Evolutionary conservation across 2,329 filamentous ascomycete species (phyloP), one percentile per base, ranked within the genome.

Genomic region (Domatiomyces globalis): DNA sequence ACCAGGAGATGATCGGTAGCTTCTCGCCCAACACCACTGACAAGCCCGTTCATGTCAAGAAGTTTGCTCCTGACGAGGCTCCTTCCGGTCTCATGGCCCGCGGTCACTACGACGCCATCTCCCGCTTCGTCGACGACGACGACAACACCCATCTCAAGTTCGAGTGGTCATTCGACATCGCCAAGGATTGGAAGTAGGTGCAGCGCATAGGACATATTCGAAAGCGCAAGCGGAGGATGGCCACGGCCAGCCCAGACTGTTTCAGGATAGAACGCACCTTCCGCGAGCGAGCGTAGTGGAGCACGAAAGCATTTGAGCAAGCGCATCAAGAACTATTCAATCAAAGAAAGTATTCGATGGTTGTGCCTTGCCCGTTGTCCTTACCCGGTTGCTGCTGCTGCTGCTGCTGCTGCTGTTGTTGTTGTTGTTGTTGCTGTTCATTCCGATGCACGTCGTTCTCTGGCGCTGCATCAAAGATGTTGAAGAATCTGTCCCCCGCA

Each of bases 1-100:
- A 92, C 64, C 85, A 94, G 62, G 90, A 96, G 74, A 98, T 98
- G 92, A 85, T 98, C 78, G 88, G 92, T 70, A 94, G 87, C 63
- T 98, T 90, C 65, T 85, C 87, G 51, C 92, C 92, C 59, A 95
- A 84, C 74, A 96, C 90, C 17, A 84, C 87, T 57, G 85, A 87
- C 70, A 87, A 86, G 70, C 81, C 84, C 8, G 69, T 83, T 56
- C 94, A 96, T 70, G 81, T 81, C 69, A 96, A 96, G 78, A 85
- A 84, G 66, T 96, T 62, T 46, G 43, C 54, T n/a, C 79, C 88
- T 63, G 90, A 96, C 68, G 88, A 94, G 59, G 92, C 92, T 17
- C 92, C 92, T 15, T 83, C 83, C 17, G 90, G 90, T 62, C 90
- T 96, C 81, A 72, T 96, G 50, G 84, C 80, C 51, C 85, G 92